Evolutionary conservation across 805 yeast genomes (phyloP), one percentile per base, ranked within the genome.

Genomic region (Candida vartiovaarae): DNA sequence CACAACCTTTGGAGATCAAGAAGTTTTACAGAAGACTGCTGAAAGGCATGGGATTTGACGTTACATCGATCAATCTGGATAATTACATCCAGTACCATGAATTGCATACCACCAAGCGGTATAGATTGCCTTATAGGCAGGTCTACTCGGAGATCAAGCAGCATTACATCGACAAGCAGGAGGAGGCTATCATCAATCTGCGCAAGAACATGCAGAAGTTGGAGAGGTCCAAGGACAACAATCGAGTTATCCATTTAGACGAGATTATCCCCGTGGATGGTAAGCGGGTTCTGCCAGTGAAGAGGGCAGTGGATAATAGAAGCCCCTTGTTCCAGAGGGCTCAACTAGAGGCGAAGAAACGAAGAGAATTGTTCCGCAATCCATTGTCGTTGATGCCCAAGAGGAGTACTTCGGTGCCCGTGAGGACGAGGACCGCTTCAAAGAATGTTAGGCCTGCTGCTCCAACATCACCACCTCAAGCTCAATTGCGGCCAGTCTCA

Each of bases 71-170:
- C 8, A 42, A 51, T 24, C 20, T 57, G 8, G 51, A 49, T 15
- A 47, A 50, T 39, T 52, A 51, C 35, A 44, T 58, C 23, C 36
- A 43, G 3, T 43, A 47, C 10, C 39, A 51, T 20, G 32, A 42
- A 4, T 39, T 41, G 1, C 40, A 40, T 0, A 27, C 39, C 7
- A 42, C 44, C 2, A 61, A 53, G 41, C 63, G 57, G 44, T 66
- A 52, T 45, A 59, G 50, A 43, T 43, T 66, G 7, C 71, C 72
- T 0, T 63, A 60, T 20, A 57, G 67, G 41, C 52, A 66, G 50
- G 48, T 68, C 5, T 65, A 60, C 42, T 47, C 61, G 36, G 57
- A 58, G 43, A 63, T 64, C 40, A 55, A 57, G 27, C 51, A 61
- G 30, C 72, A 68, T 29, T 56, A 55, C 7, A 39, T 51, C 2